These are phyloP conservation scores for Suillus alpinus DNA, from an alignment of 768 basidiomycete genomes.

Conservation along the genomic window DNA sequence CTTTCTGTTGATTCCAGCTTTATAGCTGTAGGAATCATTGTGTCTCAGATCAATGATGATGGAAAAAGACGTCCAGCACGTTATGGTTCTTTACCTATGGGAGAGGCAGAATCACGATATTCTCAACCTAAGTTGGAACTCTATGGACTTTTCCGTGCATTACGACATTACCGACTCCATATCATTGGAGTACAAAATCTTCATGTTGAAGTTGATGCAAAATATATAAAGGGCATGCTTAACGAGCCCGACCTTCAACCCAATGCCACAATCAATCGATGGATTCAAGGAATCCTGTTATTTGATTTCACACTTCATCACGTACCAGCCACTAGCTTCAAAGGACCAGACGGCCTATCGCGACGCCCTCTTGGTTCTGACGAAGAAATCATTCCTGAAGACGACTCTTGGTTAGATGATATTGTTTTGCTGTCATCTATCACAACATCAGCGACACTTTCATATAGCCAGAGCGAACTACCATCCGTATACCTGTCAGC, in stretches of 20 bases:
- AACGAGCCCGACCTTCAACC: slow-evolving; percentile 40
- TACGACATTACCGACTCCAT: slow-evolving; percentile 26
- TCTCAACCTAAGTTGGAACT: too few species aligned
- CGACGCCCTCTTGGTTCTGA: slow-evolving; percentile 17
- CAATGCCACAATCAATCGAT: slow-evolving; percentile 38
- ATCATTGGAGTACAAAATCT: slow-evolving; percentile 30
- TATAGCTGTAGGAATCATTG: too few species aligned
- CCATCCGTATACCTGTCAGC: neutral
- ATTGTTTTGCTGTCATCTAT: neutral
- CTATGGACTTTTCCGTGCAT: too few species aligned
- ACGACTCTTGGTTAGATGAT: slow-evolving; percentile 27
- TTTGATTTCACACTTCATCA: slow-evolving; percentile 38
- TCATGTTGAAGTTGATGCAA: slow-evolving; percentile 37
- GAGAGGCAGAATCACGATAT: too few species aligned
- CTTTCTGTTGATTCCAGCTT: too few species aligned
- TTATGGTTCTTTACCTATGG: too few species aligned
- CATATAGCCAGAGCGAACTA: neutral
- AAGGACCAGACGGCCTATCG: slow-evolving; percentile 40
- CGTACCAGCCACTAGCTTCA: slow-evolving; percentile 32
- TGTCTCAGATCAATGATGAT: too few species aligned
- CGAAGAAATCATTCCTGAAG: slow-evolving; percentile 27
- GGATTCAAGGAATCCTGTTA: slow-evolving; percentile 37
- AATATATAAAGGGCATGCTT: slow-evolving; percentile 43
- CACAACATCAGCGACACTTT: neutral
- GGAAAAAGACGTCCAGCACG: too few species aligned